phyloP scores from a whole-genome alignment of 495 filamentous ascomycete species.

The Penicillium paxilli region DNA sequence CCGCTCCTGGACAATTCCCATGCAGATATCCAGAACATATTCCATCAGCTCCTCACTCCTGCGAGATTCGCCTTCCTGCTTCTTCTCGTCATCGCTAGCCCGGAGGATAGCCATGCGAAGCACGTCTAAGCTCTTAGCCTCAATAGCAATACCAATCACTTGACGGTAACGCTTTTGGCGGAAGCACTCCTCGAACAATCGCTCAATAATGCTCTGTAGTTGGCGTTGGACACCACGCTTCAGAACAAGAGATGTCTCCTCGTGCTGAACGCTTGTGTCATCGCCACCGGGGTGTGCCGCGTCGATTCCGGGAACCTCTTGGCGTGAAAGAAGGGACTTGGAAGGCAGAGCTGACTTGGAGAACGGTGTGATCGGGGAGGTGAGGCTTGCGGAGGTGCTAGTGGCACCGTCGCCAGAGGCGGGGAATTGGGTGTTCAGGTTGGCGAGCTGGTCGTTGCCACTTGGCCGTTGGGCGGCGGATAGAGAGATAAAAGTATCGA shows the following conservation, averaged over 20 bases:
- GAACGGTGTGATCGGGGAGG: constrained; percentile 89
- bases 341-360: constrained; percentile 87
- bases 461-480: constrained; percentile 67
- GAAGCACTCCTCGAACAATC: constrained; percentile 90
- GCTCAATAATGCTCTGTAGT: constrained; percentile 78
- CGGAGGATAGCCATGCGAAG: constrained; percentile 82
- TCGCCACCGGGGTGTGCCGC: constrained; percentile 55
- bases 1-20: constrained; percentile 96
- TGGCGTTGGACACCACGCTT: constrained; percentile 63
- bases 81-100: constrained; percentile 78
- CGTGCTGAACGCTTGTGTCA: constrained; percentile 49
- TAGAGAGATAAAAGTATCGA: constrained; percentile 94
- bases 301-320: constrained; percentile 64
- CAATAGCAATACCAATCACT: constrained; percentile 97
- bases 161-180: constrained; percentile 85
- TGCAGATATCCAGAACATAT: constrained; percentile 92
- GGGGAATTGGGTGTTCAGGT: constrained; percentile 73
- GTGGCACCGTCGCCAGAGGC: constrained; percentile 59
- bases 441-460: constrained; percentile 57
- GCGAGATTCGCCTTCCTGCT: constrained; percentile 56
- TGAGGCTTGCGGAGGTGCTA: constrained; percentile 68
- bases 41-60: constrained; percentile 93
- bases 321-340: constrained; percentile 85
- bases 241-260: constrained; percentile 55
- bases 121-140: constrained; percentile 89